Base-by-base conservation (phyloP, 495 filamentous ascomycete species). In the Aspergillus sparsus region DNA sequence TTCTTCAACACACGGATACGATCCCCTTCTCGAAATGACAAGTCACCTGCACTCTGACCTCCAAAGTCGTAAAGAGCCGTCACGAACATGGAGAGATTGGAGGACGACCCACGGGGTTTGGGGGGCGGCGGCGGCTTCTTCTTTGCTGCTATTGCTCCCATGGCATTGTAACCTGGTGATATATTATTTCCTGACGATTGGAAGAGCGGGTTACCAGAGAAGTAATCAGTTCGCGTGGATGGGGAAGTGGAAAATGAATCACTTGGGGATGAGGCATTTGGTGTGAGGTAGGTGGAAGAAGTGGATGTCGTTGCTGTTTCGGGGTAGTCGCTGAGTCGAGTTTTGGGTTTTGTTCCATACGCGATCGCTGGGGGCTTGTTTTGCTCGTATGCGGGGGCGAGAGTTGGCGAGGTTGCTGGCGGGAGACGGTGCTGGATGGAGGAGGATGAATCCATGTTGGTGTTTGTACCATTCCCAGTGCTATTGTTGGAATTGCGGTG, bases 21-120 rank as follows among this genome's bases (percentile, higher is more conserved):
- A 62, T 96, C 93, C 0, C 93, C 93, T 72, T 95, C 89, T 9
- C 76, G 79, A 72, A 98, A 97, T 10, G 80, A 82, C 49, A 98
- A 71, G 74, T 98, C 93, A 0, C 89, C 92, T 1, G 71, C 68
- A 13, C 80, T 82, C 66, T 92, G 83, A 0, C 89, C 91, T 0
- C 80, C 77, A 71, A 95, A 98, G 52, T 87, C 80, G 73, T 91
- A 97, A 63, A 92, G 72, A 4, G 93, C 93, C 1, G 87, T 86
- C 9, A 96, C 92, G 63, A 80, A 97, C 27, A 83, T 70, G 3
- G 77, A 84, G 10, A 45, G 58, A 12, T 52, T 32, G 6, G 57
- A 61, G 5, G 46, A 58, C 7, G 49, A 49, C 44, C 54, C 21
- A 72, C 64, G 6, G 65, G 71, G 7, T 67, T 88, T 88, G 2